phyloP scores from a whole-genome alignment of 345 rosid genomes.

The Draba incana region DNA sequence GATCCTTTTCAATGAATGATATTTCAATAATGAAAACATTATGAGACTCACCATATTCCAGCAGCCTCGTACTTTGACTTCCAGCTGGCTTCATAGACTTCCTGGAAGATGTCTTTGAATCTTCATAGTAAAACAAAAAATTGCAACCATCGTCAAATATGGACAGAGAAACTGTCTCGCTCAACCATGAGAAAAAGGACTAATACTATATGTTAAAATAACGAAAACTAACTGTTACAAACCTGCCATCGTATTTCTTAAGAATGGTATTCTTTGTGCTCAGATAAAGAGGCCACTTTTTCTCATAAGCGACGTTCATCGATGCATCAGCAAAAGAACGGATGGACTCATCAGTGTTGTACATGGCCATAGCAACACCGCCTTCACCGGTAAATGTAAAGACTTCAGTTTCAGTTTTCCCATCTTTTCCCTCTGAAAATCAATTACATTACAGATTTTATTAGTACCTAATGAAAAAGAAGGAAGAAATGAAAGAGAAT shows the following conservation, averaged over 20 bases:
- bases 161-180: not conserved
- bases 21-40: too few relatives aligned
- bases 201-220: not conserved
- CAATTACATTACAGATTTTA: constrained; percentile 22
- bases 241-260: constrained; percentile 99
- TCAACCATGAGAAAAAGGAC: not conserved
- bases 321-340: constrained; percentile 92
- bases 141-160: constrained; percentile 8
- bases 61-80: constrained; percentile 92
- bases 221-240: constrained; percentile 19
- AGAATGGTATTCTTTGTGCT: constrained; percentile 98
- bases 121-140: constrained; percentile 47
- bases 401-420: constrained; percentile 78
- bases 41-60: constrained; percentile 75
- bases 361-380: constrained; percentile 92
- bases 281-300: constrained; percentile 98
- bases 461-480: not conserved
- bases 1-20: not conserved
- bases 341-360: constrained; percentile 97
- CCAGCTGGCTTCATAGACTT: constrained; percentile 93
- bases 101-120: constrained; percentile 98
- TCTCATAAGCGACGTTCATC: constrained; percentile 88
- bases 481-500: not conserved
- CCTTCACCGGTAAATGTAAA: constrained; percentile 88
- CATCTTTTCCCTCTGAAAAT: constrained; percentile 80